A percentile compares a stretch with the other conserved stretches of the same genome.
These are phyloP conservation scores for Lodderomyces oxycetoniae DNA, from an alignment of 1,139 yeast genomes.

Conservation along the genomic window DNA sequence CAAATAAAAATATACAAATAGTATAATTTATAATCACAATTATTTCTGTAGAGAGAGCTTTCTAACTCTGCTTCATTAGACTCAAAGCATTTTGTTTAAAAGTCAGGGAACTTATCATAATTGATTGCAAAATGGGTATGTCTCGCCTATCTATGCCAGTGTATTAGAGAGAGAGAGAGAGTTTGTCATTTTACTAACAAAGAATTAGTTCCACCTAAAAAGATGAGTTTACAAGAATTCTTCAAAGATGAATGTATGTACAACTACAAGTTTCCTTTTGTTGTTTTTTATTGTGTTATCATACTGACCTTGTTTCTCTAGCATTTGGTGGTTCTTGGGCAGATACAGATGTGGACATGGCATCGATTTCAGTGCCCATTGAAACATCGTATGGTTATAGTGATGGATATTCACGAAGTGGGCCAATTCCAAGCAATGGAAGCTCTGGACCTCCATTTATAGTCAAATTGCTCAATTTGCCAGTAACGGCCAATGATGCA, in stretches of 20 bases:
- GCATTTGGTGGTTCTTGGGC: slow-evolving; percentile 69
- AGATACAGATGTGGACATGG: slow-evolving; percentile 67
- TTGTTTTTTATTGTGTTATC: neutral
- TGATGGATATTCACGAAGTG: slow-evolving; percentile 11
- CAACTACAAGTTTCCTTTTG: neutral
- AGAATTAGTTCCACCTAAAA: slow-evolving; percentile 33
- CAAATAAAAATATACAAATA: neutral
- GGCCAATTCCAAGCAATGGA: neutral
- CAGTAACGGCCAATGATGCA: slow-evolving; percentile 34
- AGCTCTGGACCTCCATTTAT: slow-evolving; percentile 51
- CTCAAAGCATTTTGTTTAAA: too few relatives aligned
- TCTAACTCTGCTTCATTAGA: too few relatives aligned
- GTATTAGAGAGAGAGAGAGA: neutral
- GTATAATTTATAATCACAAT: neutral
- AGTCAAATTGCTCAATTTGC: slow-evolving; percentile 49
- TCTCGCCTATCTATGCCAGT: too few relatives aligned
- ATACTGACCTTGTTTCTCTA: slow-evolving; percentile 13
- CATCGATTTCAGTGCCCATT: slow-evolving; percentile 59
- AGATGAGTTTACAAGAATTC: slow-evolving; percentile 52
- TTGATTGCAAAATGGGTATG: slow-evolving; percentile 8
- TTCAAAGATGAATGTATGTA: slow-evolving; percentile 49
- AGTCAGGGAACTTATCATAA: too few relatives aligned
- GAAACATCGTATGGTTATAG: slow-evolving; percentile 21
- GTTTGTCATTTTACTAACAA: slow-evolving; percentile 3
- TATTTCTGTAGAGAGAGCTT: too few relatives aligned